Evolutionary conservation across 139 green algal genomes (phyloP).

Genomic region (Chlamydomonas schloesseri): DNA sequence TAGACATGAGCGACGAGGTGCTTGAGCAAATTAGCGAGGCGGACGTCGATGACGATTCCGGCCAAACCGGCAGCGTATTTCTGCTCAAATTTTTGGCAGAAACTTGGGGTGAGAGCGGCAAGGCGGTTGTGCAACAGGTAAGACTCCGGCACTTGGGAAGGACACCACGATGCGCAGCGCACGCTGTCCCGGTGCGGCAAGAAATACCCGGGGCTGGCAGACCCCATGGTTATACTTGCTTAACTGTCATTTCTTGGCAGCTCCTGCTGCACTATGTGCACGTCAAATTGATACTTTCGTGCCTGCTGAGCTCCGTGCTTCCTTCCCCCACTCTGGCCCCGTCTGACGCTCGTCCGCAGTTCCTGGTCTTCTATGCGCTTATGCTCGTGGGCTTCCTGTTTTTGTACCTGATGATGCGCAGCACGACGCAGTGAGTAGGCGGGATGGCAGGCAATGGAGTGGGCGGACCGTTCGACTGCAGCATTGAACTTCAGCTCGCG

Average conservation of each 20-base stretch:
- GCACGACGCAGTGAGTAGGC: constrained; percentile 22
- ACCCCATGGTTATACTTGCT: no score
- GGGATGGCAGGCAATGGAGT: no score
- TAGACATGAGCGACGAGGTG: constrained; percentile 36
- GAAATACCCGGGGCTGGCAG: no score
- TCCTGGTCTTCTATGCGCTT: constrained; percentile 32
- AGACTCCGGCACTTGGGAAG: no score
- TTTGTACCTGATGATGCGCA: constrained; percentile 34
- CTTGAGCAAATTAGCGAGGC: constrained; percentile 20
- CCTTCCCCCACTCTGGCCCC: no score
- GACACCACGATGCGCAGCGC: no score
- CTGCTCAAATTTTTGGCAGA: constrained; percentile 17
- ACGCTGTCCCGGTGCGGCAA: no score
- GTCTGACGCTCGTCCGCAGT: no score
- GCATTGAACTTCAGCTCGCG: no score
- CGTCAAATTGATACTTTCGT: neutral
- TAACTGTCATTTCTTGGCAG: no score
- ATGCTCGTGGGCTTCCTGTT: constrained; percentile 36
- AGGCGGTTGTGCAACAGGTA: constrained; percentile 31
- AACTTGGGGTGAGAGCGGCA: constrained; percentile 21
- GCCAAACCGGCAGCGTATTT: neutral
- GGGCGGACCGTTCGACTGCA: no score
- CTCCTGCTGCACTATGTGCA: no score
- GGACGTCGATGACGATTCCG: neutral
- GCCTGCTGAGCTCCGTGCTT: neutral